Percentiles rank a stretch among this genome's conserved stretches.
These are phyloP conservation scores for Aurantiochytrium sp. DNA, from an alignment of 108 stramenopile species.

Conservation along the genomic window DNA sequence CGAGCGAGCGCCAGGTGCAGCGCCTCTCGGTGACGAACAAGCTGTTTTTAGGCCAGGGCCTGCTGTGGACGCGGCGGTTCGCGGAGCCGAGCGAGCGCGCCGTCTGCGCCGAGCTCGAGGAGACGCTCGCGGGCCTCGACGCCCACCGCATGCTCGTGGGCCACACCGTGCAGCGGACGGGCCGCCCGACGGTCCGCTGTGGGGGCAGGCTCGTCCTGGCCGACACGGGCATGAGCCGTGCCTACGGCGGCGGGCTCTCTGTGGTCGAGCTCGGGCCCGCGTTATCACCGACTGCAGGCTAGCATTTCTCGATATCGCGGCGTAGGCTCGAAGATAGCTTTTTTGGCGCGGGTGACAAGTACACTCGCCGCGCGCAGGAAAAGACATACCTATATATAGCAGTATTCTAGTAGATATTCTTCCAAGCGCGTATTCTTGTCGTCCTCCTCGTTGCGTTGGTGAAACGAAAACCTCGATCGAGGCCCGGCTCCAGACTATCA, in stretches of 20 bases:
- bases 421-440: too few relatives aligned
- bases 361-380: too few relatives aligned
- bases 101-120: background rate
- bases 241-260: conserved; percentile 6
- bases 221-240: conserved; percentile 8
- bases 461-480: too few relatives aligned
- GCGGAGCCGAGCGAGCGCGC: background rate
- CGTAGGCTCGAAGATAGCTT: too few relatives aligned
- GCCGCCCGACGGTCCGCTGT: background rate
- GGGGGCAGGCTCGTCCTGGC: background rate
- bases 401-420: too few relatives aligned
- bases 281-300: too few relatives aligned
- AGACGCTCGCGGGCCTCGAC: background rate
- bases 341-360: too few relatives aligned
- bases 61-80: background rate
- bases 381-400: too few relatives aligned
- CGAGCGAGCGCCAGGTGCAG: conserved; percentile 11
- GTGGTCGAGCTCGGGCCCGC: background rate
- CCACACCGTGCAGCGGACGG: conserved; percentile 17
- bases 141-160: conserved; percentile 18
- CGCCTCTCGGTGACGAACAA: background rate
- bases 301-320: too few relatives aligned
- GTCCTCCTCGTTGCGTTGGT: too few relatives aligned
- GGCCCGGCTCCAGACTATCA: too few relatives aligned
- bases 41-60: background rate